Evolutionary conservation across 1,284 basidiomycete genomes (phyloP).

Genomic region (Tilletia indica): DNA sequence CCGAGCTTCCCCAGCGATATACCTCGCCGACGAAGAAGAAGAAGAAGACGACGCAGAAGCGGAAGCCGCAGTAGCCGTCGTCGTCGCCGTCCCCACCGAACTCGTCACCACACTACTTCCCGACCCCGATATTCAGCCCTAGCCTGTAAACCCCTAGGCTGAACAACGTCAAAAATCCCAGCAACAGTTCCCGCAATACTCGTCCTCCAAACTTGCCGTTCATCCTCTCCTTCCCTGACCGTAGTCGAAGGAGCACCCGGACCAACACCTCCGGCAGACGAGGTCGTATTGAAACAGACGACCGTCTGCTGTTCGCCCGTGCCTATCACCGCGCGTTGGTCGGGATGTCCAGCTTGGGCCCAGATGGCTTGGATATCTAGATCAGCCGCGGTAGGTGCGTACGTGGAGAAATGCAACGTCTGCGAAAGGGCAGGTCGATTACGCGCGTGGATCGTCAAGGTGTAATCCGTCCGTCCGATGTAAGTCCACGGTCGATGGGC

Average conservation of each 20-base stretch:
- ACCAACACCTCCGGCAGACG: not conserved
- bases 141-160: slow-evolving; percentile 20
- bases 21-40: not conserved
- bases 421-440: slow-evolving; percentile 41
- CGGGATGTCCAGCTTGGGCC: slow-evolving; percentile 34
- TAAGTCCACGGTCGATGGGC: slow-evolving; percentile 28
- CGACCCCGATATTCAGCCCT: not conserved
- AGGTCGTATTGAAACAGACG: slow-evolving; percentile 42
- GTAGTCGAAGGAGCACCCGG: not conserved
- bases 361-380: slow-evolving; percentile 46
- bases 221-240: slow-evolving; percentile 9
- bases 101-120: not conserved
- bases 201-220: slow-evolving; percentile 33
- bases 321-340: slow-evolving; percentile 40
- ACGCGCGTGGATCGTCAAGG: slow-evolving; percentile 51
- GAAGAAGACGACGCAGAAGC: not conserved
- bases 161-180: slow-evolving; percentile 45
- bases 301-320: slow-evolving; percentile 50
- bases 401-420: slow-evolving; percentile 50
- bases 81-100: not conserved
- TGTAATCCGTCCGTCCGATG: slow-evolving; percentile 51
- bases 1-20: slow-evolving; percentile 8
- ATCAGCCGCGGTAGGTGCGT: slow-evolving; percentile 50
- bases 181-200: slow-evolving; percentile 38
- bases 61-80: not conserved